Evolutionary conservation across 257 asterid genomes (phyloP).

Genomic region (Solanum appendiculatum): DNA sequence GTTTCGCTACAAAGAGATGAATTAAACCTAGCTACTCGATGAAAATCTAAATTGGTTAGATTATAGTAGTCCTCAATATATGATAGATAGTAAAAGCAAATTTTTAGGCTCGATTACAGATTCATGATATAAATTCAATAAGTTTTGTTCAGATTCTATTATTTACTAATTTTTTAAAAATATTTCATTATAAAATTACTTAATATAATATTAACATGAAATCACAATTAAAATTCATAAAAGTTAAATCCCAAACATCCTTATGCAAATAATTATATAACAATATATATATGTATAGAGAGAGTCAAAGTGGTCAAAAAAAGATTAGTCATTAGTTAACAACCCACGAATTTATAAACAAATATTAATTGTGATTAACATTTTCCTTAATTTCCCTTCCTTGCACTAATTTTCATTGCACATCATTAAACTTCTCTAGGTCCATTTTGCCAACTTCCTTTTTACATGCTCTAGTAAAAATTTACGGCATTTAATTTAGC

Average conservation of each 20-base stretch:
- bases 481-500: background rate
- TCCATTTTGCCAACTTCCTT: background rate
- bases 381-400: background rate
- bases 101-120: background rate
- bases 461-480: background rate
- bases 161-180: background rate
- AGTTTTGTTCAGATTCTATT: background rate
- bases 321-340: background rate
- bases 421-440: background rate
- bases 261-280: background rate
- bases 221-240: background rate
- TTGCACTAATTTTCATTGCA: background rate
- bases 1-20: background rate
- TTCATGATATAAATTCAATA: background rate
- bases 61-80: no score
- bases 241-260: background rate
- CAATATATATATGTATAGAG: background rate
- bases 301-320: background rate
- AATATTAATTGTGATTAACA: background rate
- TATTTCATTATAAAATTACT: background rate
- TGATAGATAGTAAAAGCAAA: no score
- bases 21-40: background rate
- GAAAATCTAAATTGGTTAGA: background rate
- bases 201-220: background rate
- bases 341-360: background rate